Base-by-base conservation (phyloP, 2,329 filamentous ascomycete genomes). In the Pleomassaria siparia region DNA sequence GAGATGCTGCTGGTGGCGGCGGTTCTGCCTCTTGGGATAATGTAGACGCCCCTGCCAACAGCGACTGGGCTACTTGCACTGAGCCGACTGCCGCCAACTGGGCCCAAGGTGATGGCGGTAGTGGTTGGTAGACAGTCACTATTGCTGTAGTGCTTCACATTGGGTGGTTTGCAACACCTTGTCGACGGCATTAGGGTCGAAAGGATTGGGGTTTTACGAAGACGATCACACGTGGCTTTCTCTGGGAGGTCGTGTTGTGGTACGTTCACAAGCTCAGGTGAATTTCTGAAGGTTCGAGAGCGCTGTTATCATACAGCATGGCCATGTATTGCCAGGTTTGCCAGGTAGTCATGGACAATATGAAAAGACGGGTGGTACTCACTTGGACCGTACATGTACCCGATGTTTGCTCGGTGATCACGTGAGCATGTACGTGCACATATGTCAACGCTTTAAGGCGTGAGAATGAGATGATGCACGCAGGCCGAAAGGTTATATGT, bases 61-160 rank as follows among this genome's bases (percentile, higher is more conserved):
- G 50, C 21, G 50, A 47, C 11, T 62, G 62, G 55, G 58, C 50
- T 40, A 50, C 61, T 41, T 11, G 18, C 11, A 41, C 35, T 40
- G 55, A 40, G 24, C 49, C 50, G 40, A 56, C 59, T 40, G 44
- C n/a, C n/a, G n/a, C 29, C 28, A 42, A 50, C 43, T 58, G 50
- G 50, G 47, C 46, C 21, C 37, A 46, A n/a, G 43, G 46, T 37
- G 30, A 30, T 29, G 40, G 9, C 16, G 37, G 44, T 36, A 20
- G 35, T 40, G 35, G 28, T 20, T 55, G 54, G 52, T 60, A 54
- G 51, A 45, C n/a, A 8, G 15, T 29, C 20, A 20, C 20, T 2
- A 37, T n/a, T n/a, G n/a, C n/a, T n/a, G n/a, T n/a, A n/a, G n/a
- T n/a, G n/a, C n/a, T n/a, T n/a, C n/a, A n/a, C n/a, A n/a, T n/a